phyloP scores from a whole-genome alignment of 1,284 basidiomycete species.

The Caloboletus inedulis region DNA sequence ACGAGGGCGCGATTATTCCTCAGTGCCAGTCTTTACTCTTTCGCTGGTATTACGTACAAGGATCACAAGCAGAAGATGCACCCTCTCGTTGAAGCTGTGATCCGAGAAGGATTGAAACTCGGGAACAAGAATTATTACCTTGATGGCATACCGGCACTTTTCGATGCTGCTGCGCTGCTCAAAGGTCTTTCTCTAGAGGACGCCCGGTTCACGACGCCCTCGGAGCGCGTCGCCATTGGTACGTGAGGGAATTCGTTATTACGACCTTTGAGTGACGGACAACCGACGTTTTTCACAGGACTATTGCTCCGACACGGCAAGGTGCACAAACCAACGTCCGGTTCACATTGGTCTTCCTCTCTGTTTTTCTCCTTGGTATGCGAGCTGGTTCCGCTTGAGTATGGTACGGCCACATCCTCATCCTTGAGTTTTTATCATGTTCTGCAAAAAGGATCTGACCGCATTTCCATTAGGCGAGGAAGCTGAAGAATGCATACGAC shows the following conservation, averaged over 20 bases:
- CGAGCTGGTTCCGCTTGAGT: constrained; percentile 62
- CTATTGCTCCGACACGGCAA: constrained; percentile 61
- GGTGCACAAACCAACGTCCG: constrained; percentile 63
- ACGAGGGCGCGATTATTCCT: constrained; percentile 68
- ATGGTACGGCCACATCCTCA: constrained; percentile 40
- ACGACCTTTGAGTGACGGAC: not conserved
- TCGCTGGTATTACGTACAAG: constrained; percentile 52
- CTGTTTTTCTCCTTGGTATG: constrained; percentile 73
- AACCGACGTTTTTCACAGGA: constrained; percentile 40
- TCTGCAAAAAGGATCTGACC: constrained; percentile 3
- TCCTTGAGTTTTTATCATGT: not conserved
- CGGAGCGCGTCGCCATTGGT: constrained; percentile 63
- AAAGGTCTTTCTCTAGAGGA: constrained; percentile 39
- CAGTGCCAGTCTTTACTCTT: constrained; percentile 67
- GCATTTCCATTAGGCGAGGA: constrained; percentile 35
- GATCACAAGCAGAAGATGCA: constrained; percentile 63
- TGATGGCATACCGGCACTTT: constrained; percentile 71
- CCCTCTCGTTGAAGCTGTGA: constrained; percentile 63
- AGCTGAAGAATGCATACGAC: constrained; percentile 48
- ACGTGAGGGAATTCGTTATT: constrained; percentile 14
- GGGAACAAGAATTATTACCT: constrained; percentile 77
- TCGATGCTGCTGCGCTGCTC: constrained; percentile 51
- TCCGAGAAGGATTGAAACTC: constrained; percentile 82
- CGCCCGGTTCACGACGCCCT: constrained; percentile 37
- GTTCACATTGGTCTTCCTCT: constrained; percentile 69